These are phyloP conservation scores for Calonectria naviculata DNA, from an alignment of 2,329 filamentous ascomycete genomes.

Conservation along the genomic window DNA sequence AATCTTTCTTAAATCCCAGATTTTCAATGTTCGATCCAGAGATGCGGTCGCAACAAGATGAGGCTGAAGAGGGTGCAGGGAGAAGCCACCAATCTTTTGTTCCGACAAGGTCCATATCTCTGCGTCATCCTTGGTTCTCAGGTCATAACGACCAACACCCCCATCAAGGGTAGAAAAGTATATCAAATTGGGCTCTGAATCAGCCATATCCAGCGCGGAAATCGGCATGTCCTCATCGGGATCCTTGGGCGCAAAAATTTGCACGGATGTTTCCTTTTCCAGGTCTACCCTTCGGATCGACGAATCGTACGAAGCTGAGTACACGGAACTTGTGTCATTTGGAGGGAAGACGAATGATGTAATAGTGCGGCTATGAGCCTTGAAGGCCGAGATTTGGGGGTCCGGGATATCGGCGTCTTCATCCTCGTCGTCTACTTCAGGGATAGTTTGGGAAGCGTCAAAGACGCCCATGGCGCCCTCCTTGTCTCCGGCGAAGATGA, in stretches of 20 bases:
- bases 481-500: constrained; percentile 96
- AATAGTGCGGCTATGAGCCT: constrained; percentile 90
- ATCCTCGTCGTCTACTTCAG: constrained; percentile 72
- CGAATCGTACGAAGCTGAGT: constrained; percentile 91
- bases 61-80: constrained; percentile 80
- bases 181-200: constrained; percentile 76
- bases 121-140: constrained; percentile 67
- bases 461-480: constrained; percentile 91
- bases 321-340: constrained; percentile 79
- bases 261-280: constrained; percentile 79
- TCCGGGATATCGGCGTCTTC: constrained; percentile 75
- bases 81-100: constrained; percentile 97
- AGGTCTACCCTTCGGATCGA: constrained; percentile 90
- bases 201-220: constrained; percentile 84
- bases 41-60: constrained; percentile 91
- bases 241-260: constrained; percentile 82
- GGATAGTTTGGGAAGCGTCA: constrained; percentile 80
- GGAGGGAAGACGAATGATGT: constrained; percentile 84
- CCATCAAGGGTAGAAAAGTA: constrained; percentile 92
- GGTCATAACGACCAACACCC: constrained; percentile 82
- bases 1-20: constrained; percentile 93
- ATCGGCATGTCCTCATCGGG: constrained; percentile 80
- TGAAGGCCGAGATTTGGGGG: constrained; percentile 88
- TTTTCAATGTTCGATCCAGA: constrained; percentile 86
- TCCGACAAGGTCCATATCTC: constrained; percentile 83